A percentile compares a stretch with the other conserved stretches of the same genome.
Conservation (phyloP, 1,284 basidiomycete species). For the Microbotryomycetes sp. region DNA sequence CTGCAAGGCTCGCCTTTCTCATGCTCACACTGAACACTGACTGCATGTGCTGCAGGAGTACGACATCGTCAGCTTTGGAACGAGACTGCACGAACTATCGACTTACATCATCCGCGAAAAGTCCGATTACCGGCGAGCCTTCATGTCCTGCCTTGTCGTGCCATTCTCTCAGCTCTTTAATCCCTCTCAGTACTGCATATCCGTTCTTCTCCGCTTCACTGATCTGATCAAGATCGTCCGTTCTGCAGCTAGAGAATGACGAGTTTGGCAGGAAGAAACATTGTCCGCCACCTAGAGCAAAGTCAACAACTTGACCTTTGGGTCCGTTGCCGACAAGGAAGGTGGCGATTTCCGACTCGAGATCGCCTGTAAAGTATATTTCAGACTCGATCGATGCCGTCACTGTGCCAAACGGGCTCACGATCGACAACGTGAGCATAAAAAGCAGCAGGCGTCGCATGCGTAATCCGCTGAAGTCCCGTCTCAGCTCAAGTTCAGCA, state of each 20-base stretch:
- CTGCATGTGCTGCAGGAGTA: conserved; percentile 33
- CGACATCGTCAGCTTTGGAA: neutral
- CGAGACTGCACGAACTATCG: neutral
- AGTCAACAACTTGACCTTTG: conserved; percentile 33
- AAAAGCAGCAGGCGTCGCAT: conserved; percentile 41
- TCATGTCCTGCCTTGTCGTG: conserved; percentile 11
- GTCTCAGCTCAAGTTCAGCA: neutral
- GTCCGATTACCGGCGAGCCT: conserved; percentile 5
- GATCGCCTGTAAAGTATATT: conserved; percentile 26
- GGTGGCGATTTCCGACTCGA: conserved; percentile 30
- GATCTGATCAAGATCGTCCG: conserved; percentile 39
- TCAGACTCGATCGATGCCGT: conserved; percentile 27
- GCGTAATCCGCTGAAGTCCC: conserved; percentile 35
- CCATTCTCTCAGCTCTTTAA: conserved; percentile 17
- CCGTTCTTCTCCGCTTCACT: conserved; percentile 25
- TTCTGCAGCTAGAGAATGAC: conserved; percentile 34
- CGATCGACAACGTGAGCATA: conserved; percentile 40
- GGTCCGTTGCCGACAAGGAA: conserved; percentile 31
- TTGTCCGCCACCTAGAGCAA: conserved; percentile 42
- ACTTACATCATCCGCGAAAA: conserved; percentile 34
- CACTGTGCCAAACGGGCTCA: conserved; percentile 3
- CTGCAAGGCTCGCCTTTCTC: neutral
- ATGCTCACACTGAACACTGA: too few relatives aligned
- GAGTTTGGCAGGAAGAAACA: conserved; percentile 41
- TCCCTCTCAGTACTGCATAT: conserved; percentile 21